Evolutionary conservation across 495 filamentous ascomycete species (phyloP), one percentile per base, ranked within the genome.

Genomic region (Thozetella sp.): DNA sequence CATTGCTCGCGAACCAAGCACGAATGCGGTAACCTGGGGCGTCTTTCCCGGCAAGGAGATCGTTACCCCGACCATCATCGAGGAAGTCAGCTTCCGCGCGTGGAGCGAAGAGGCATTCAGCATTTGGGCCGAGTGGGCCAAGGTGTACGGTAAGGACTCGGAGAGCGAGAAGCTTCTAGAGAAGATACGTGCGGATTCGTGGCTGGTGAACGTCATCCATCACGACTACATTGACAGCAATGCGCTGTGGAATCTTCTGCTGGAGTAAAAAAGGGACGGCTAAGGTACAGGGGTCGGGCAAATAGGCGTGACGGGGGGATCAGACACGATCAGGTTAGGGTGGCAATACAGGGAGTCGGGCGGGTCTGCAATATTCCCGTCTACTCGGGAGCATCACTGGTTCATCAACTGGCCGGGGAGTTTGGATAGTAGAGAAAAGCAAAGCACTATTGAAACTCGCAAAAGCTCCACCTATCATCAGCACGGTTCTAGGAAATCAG

Each of bases 1-100:
- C 22, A 73, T 72, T 69, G 68, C 71, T 15, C 82, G 83, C 50
- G 77, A 81, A 37, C 80, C 85, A 20, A 79, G 75, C 66, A 92
- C 96, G 40, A 96, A 98, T 69, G 92, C 96, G 1, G 95, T 99
- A 2, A 99, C 95, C 2, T 99, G 95, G 95, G 95, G 95, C 30
- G 89, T 90, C 13, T 99, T 99, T 74, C 89, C 90, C 1, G 93
- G 93, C 20, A 97, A 97, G 75, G 95, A 99, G 78, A 99, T 99
- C 63, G 85, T 96, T 65, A 96, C 95, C 17, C 95, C 95, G 22
- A 98, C 95, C 20, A 99, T 99, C 70, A 97, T 99, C 62, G 95
- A 99, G 72, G 89, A 95, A 62, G 92, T 96, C 56, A 94, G 90
- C 69, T 99, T 99, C 83, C 82, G 88, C 50, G 92, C 93, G 24